Base-by-base conservation (phyloP, 2,329 filamentous ascomycete genomes). In the Colletotrichum scovillei region DNA sequence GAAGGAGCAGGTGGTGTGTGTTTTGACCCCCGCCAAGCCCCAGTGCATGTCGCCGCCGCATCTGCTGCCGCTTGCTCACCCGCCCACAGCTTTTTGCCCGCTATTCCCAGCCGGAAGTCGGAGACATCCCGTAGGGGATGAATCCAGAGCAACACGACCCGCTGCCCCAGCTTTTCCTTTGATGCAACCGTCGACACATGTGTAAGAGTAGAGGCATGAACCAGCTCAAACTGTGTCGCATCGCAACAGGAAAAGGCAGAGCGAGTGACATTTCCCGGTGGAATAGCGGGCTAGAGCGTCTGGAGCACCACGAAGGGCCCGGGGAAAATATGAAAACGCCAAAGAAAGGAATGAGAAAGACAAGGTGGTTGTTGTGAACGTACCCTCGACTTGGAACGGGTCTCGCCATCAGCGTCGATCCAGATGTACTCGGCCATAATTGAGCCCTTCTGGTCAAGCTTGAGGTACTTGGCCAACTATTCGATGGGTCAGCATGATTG, bases 361-460 rank as follows among this genome's bases (percentile, higher is more conserved):
- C 46, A 30, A 60, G 57, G 64, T 63, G 74, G 64, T 69, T 76
- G 74, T 74, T 76, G 67, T 75, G 75, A 76, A 89, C 94, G 89
- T 89, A 98, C 96, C 90, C 95, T 97, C 82, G 94, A 96, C 89
- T 98, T 99, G 83, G 95, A 98, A 81, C 97, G 95, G 79, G 94
- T 90, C 81, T 93, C 92, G 83, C 95, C 95, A 77, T 87, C 85
- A 77, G 93, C 89, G 82, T 98, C 95, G 83, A 98, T 93, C 96
- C 96, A 98, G 89, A 98, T 92, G 87, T 98, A 98, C 88, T 98
- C 96, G 82, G 95, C 96, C 86, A 98, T 97, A 82, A 97, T 89
- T 79, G 87, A 88, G 84, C 95, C 95, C 84, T 93, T 94, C 88
- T 98, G 96, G 84, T 95, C 93, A 80, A 98, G 94, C 81, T 89